Conservation (phyloP, 345 rosid species). For the Eutrema yunnanense region DNA sequence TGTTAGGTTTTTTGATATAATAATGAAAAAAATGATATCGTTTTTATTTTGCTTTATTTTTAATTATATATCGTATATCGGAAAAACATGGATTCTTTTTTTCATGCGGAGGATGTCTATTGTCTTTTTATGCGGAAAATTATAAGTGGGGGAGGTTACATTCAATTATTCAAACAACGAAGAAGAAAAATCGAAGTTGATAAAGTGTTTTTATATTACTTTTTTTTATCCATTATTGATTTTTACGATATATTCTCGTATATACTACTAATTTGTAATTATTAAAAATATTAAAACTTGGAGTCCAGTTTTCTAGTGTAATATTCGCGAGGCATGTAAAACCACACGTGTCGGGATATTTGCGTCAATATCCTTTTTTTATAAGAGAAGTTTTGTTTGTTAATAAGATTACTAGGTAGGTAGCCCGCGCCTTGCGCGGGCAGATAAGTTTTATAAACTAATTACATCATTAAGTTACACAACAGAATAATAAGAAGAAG, state of each 20-base stretch:
- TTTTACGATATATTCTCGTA: constrained; percentile 19
- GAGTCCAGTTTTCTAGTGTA: constrained; percentile 11
- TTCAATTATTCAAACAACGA: constrained; percentile 14
- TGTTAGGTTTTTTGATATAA: constrained; percentile 23
- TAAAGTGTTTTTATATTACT: not conserved
- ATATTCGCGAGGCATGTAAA: not conserved
- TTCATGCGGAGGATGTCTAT: constrained; percentile 14
- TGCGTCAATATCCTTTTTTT: not conserved
- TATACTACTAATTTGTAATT: too few relatives aligned
- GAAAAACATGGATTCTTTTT: constrained; percentile 1
- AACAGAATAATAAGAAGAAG: too few relatives aligned
- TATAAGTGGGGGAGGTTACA: constrained; percentile 30
- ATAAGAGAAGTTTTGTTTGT: too few relatives aligned
- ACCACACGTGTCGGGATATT: not conserved
- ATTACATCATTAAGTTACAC: too few relatives aligned
- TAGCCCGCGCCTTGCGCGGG: too few relatives aligned
- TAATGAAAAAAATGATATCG: constrained; percentile 2
- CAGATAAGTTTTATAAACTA: too few relatives aligned
- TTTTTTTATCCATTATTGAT: not conserved
- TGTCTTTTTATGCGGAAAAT: constrained; percentile 22
- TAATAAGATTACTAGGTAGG: too few relatives aligned
- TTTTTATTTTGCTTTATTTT: not conserved
- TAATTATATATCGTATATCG: not conserved
- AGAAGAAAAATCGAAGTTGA: constrained; percentile 28
- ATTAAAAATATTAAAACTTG: not conserved